phyloP scores from a whole-genome alignment of 2,329 filamentous ascomycete genomes.

The Rhynchosporium agropyri region DNA sequence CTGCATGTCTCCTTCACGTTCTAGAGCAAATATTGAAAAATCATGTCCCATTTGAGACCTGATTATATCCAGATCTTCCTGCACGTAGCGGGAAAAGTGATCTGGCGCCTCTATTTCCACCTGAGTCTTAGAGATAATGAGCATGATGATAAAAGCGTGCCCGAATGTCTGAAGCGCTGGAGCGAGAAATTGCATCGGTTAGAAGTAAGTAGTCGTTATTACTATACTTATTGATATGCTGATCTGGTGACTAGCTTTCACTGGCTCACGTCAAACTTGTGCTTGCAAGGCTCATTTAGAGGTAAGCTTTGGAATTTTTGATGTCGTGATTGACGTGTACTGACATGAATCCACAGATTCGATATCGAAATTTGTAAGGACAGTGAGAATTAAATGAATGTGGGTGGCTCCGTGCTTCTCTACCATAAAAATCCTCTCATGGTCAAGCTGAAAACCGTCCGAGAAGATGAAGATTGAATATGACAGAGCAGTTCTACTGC shows the following conservation, averaged over 20 bases:
- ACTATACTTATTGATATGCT: background rate
- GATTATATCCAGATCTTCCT: background rate
- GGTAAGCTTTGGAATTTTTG: constrained; percentile 1
- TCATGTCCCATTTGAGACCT: no score
- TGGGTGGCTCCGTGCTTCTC: constrained; percentile 7
- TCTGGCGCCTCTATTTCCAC: constrained; percentile 30
- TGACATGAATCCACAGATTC: constrained; percentile 9
- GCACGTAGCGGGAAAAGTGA: background rate
- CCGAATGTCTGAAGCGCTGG: constrained; percentile 1
- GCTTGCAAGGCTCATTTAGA: constrained; percentile 39
- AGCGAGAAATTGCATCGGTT: constrained; percentile 40
- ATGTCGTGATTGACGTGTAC: background rate
- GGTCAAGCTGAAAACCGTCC: constrained; percentile 6
- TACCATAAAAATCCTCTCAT: constrained; percentile 15
- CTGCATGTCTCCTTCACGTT: no score
- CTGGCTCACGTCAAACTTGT: constrained; percentile 39
- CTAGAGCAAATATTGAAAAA: no score
- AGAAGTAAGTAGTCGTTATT: constrained; percentile 27
- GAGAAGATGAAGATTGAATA: background rate
- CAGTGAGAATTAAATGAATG: constrained; percentile 15
- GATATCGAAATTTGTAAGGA: constrained; percentile 21
- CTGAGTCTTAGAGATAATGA: constrained; percentile 23
- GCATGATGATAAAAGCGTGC: constrained; percentile 26
- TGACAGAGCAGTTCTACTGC: no score
- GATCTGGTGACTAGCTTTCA: constrained; percentile 22